Conservation (phyloP, 2,329 filamentous ascomycete genomes). For the Stachybotrys chlorohalonatus region DNA sequence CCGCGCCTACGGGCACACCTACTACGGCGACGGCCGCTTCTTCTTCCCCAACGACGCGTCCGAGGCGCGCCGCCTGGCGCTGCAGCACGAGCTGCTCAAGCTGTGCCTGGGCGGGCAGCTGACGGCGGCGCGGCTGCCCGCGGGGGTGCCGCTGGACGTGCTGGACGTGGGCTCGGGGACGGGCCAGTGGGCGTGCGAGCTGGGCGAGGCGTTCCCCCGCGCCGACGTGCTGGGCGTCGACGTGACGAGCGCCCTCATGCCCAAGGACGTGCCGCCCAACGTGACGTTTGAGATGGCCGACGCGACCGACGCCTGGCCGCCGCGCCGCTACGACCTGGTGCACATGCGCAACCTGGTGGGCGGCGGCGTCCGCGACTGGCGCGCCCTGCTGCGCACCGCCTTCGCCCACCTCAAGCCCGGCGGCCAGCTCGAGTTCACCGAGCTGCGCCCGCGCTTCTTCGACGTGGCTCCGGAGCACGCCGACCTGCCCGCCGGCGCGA, state of each 20-base stretch:
- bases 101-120: constrained; percentile 22
- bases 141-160: constrained; percentile 15
- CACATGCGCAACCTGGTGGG: constrained; percentile 33
- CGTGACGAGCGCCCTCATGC: constrained; percentile 29
- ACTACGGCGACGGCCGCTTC: constrained; percentile 24
- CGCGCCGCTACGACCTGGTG: constrained; percentile 27
- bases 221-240: constrained; percentile 31
- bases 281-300: constrained; percentile 51
- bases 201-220: constrained; percentile 29
- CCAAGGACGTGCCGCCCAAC: constrained; percentile 44
- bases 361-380: constrained; percentile 35
- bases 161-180: constrained; percentile 33
- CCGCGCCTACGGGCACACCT: constrained; percentile 23
- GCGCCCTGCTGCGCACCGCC: constrained; percentile 22
- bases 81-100: constrained; percentile 25
- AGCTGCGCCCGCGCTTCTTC: constrained; percentile 29
- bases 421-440: constrained; percentile 34
- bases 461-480: constrained; percentile 22
- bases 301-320: constrained; percentile 37
- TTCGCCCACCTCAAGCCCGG: constrained; percentile 32
- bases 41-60: constrained; percentile 23
- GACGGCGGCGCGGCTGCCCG: constrained; percentile 19
- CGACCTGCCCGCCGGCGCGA: constrained; percentile 7
- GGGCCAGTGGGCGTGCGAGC: constrained; percentile 33
- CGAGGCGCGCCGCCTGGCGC: constrained; percentile 18